phyloP scores from a whole-genome alignment of 345 rosid genomes.

The Barbarea vulgaris region DNA sequence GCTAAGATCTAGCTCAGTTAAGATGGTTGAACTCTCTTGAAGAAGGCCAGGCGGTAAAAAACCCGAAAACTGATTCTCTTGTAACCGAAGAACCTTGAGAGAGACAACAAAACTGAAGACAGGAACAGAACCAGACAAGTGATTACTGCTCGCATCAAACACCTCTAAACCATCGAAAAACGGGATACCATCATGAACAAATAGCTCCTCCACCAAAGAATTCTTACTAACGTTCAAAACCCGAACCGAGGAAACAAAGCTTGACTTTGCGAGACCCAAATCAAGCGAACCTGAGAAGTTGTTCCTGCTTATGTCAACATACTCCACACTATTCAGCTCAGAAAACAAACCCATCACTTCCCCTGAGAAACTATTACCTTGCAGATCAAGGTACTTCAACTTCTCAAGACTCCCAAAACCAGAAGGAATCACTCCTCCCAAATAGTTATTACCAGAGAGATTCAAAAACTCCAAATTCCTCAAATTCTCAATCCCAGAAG shows the following conservation, averaged over 20 bases:
- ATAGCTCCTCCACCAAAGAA: constrained; percentile 61
- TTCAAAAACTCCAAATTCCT: constrained; percentile 54
- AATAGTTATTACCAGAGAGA: constrained; percentile 55
- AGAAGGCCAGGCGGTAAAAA: constrained; percentile 65
- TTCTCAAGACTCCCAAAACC: constrained; percentile 51
- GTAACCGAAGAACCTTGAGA: constrained; percentile 68
- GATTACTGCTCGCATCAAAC: constrained; percentile 83
- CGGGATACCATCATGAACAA: constrained; percentile 78
- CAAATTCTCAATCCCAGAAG: constrained; percentile 48
- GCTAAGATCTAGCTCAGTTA: constrained; percentile 88
- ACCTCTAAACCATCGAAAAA: constrained; percentile 86
- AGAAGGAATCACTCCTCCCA: constrained; percentile 59
- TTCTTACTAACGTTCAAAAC: constrained; percentile 69
- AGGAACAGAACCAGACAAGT: constrained; percentile 66
- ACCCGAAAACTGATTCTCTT: constrained; percentile 69
- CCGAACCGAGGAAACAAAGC: constrained; percentile 66
- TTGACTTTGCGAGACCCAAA: constrained; percentile 60
- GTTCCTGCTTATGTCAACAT: constrained; percentile 74
- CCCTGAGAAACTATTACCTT: constrained; percentile 64
- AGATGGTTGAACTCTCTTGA: constrained; percentile 73
- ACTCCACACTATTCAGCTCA: constrained; percentile 49
- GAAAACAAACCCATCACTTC: constrained; percentile 67
- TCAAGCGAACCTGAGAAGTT: constrained; percentile 77
- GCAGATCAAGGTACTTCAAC: constrained; percentile 68
- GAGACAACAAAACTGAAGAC: constrained; percentile 79